Evolutionary conservation across 2,329 filamentous ascomycete genomes (phyloP).

Genomic region (Calonectria pauciramosa): DNA sequence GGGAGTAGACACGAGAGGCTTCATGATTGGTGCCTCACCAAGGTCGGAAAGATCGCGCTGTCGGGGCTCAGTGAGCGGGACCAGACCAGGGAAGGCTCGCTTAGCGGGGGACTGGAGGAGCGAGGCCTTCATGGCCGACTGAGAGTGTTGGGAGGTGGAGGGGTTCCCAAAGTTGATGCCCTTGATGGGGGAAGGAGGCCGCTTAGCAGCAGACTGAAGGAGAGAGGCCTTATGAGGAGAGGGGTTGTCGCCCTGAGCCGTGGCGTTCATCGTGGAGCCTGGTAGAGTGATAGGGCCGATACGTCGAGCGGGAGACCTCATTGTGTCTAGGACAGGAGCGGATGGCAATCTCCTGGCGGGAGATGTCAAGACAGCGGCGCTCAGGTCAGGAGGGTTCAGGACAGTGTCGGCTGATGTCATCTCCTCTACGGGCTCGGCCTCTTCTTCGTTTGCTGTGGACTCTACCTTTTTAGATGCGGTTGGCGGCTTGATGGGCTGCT

Average conservation of each 20-base stretch:
- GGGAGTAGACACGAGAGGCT: constrained; percentile 52
- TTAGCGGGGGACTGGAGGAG: constrained; percentile 67
- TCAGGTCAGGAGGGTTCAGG: constrained; percentile 53
- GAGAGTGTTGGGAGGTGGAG: constrained; percentile 45
- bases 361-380: constrained; percentile 60
- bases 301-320: constrained; percentile 69
- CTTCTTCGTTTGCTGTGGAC: constrained; percentile 29
- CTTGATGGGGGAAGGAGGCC: constrained; percentile 61
- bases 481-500: constrained; percentile 67
- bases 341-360: constrained; percentile 68
- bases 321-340: constrained; percentile 67
- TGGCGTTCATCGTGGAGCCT: constrained; percentile 49
- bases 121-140: constrained; percentile 60
- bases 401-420: constrained; percentile 48
- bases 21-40: constrained; percentile 52
- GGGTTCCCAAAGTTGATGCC: constrained; percentile 47
- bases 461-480: constrained; percentile 6
- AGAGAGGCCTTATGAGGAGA: constrained; percentile 60
- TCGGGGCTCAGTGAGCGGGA: constrained; percentile 48
- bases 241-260: constrained; percentile 31
- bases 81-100: constrained; percentile 53
- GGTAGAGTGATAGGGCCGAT: constrained; percentile 49
- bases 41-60: constrained; percentile 34
- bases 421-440: constrained; percentile 37
- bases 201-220: constrained; percentile 66